Base-by-base conservation (phyloP, 2,329 filamentous ascomycete species). In the Coniella vitis region DNA sequence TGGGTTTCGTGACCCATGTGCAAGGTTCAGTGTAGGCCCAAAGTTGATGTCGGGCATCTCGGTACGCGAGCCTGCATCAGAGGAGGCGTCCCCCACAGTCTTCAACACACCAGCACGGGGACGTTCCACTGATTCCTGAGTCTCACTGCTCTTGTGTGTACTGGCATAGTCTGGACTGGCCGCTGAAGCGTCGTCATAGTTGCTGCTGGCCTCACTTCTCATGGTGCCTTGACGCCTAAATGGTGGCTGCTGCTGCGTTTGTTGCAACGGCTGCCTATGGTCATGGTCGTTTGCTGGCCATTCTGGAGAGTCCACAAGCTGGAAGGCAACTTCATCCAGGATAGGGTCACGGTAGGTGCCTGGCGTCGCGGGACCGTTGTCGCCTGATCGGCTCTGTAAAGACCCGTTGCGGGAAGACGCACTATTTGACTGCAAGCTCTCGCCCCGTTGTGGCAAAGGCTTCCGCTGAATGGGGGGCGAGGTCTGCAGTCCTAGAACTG, bases 11-110 rank as follows among this genome's bases (percentile, higher is more conserved):
- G 48, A 36, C n/a, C 31, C 49, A n/a, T 45, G 36, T 4, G 51
- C 51, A 20, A 53, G 48, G 52, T 86, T 84, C 57, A 87, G 69
- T 0, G 90, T 95, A 5, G 84, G 88, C 0, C 91, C 91, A 66
- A 96, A 96, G 63, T 96, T 84, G 54, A 95, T 79, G 4, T 76
- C 69, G 1, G 88, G 87, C 52, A 95, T 81, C 49, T 80, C 74
- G 20, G 72, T 13, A 70, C 61, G 0, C 62, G 44, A 51, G 52
- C 37, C 49, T 51, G 36, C 54, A 51, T 48, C 37, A 4, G 51
- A 53, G 20, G 39, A 41, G 17, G 48, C 59, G n/a, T 72, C 71
- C 4, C 88, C 90, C 10, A 90, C 83, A 1, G 86, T 89, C 62
- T 85, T 90, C 62, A 91, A 71, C 7, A 90, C 82, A 42, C 90